Evolutionary conservation across 441 rosid genomes (phyloP).

Genomic region (Syzygium malaccense): DNA sequence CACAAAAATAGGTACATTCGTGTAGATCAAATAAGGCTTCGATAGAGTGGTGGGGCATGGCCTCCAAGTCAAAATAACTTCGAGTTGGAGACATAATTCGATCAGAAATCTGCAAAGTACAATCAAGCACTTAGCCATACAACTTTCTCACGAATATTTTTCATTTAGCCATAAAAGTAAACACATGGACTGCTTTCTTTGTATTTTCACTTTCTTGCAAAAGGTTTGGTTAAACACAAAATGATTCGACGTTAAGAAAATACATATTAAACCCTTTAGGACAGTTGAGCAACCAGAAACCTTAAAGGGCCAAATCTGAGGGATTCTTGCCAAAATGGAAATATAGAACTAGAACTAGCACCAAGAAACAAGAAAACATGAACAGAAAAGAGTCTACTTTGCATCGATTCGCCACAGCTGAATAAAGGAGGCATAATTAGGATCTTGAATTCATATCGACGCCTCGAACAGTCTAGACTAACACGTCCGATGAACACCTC

Average conservation of each 20-base stretch:
- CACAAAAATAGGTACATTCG: not conserved
- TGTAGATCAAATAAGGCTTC: not conserved
- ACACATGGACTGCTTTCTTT: not conserved
- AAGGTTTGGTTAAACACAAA: not conserved
- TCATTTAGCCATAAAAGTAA: too few species aligned
- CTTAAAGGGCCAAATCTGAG: not conserved
- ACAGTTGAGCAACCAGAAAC: not conserved
- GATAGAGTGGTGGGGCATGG: not conserved
- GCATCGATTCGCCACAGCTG: not conserved
- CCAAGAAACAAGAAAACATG: not conserved
- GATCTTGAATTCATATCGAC: not conserved
- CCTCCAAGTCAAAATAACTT: not conserved
- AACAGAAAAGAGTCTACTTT: not conserved
- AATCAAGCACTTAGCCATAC: not conserved
- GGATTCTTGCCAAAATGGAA: not conserved
- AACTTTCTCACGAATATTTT: not conserved
- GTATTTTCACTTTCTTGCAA: not conserved
- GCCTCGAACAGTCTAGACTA: not conserved
- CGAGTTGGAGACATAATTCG: rapidly evolving
- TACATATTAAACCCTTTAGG: not conserved
- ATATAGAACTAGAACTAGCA: not conserved
- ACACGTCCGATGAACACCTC: not conserved
- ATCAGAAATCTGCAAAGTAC: not conserved
- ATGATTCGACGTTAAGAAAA: not conserved
- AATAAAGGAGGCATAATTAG: not conserved